Base-by-base conservation (phyloP, 352 stramenopile species). In the Thraustotheca clavata region DNA sequence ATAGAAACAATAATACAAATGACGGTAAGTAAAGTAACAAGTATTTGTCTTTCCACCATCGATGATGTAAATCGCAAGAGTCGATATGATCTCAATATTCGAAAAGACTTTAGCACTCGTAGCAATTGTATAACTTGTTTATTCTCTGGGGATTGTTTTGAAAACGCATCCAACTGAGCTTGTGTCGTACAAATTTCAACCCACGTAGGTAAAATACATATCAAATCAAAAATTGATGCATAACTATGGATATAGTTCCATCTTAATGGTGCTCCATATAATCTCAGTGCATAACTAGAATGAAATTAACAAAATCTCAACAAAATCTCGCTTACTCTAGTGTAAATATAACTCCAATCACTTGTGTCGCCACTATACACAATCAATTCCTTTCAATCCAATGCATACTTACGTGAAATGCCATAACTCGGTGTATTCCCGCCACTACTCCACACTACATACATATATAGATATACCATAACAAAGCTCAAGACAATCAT, bases 51-150 rank as follows among this genome's bases (percentile, higher is more conserved):
- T 55, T 91, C 75, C 3, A 91, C 65, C 0, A 80, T 87, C 12
- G 81, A 89, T 7, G 68, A 77, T 8, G 81, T 82, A 47, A 89
- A 91, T 24, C 86, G 72, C 5, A 91, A 70, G 22, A 91, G 74
- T 3, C 81, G 81, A 35, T 86, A 89, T 6, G 83, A 72, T 1
- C 81, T 79, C 31, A 88, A 59, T 41, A 90, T 86, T 0, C 81
- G 78, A 20, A 89, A 52, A 7, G 81, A 71, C 5, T 76, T 71
- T 12, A 91, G 49, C 11, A 83, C 71, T 24, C 73, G 49, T 20
- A 73, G 9, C 24, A 59, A 41, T 31, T 26, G 43, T 31, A 43
- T 20, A 46, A 43, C 2, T 20, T 35, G 49, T 33, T 41, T 59
- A 34, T 59, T 41, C 11, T 59, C 26, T 49, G 24, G 32, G 71